phyloP scores from a whole-genome alignment of 768 basidiomycete species.

The Lentinula aciculospora region DNA sequence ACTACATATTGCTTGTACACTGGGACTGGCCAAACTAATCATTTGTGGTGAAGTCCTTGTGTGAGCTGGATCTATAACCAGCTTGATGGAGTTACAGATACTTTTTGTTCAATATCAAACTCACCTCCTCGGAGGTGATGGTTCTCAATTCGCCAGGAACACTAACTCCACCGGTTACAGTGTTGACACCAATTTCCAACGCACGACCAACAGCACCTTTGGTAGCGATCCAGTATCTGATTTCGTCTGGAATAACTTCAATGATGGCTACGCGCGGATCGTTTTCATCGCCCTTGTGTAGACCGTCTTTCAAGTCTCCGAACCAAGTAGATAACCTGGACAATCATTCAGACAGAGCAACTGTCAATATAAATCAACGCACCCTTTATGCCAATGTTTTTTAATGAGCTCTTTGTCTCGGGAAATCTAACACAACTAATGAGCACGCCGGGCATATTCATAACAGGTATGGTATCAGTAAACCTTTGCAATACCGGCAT shows the following conservation, averaged over 20 bases:
- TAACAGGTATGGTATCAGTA: not conserved
- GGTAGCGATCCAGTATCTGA: conserved; percentile 76
- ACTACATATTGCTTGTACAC: no score
- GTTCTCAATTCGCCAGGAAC: conserved; percentile 74
- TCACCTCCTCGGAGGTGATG: conserved; percentile 68
- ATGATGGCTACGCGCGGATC: conserved; percentile 82
- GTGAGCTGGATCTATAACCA: conserved; percentile 36
- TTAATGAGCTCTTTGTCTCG: conserved; percentile 60
- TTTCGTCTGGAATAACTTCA: conserved; percentile 73
- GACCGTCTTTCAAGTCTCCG: conserved; percentile 79
- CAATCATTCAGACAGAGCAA: not conserved
- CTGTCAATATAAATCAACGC: conserved; percentile 10
- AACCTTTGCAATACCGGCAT: conserved; percentile 67
- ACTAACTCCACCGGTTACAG: conserved; percentile 56
- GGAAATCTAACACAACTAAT: not conserved
- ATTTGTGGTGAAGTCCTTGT: conserved; percentile 25
- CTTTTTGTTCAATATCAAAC: no score
- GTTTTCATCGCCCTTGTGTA: conserved; percentile 72
- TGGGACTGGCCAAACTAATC: no score
- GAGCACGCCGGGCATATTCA: not conserved
- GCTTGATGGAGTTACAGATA: not conserved
- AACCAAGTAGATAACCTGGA: conserved; percentile 70
- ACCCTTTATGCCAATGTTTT: conserved; percentile 59
- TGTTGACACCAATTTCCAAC: conserved; percentile 52
- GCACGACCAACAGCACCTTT: conserved; percentile 52